Percentiles rank a stretch among this genome's conserved stretches.
phyloP scores from a whole-genome alignment of 345 rosid genomes.

The Melaleuca alternifolia region DNA sequence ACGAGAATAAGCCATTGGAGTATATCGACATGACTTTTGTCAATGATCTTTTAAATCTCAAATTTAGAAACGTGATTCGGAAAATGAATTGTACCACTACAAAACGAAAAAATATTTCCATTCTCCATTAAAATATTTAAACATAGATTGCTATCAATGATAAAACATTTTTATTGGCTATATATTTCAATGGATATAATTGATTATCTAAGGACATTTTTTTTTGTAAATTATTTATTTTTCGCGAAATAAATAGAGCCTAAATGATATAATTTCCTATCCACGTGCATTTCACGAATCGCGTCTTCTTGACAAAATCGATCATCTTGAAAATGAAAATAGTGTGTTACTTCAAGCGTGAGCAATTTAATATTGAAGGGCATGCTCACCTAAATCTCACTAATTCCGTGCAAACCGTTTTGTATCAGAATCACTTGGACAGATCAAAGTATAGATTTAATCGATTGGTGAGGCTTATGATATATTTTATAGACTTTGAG shows the following conservation, averaged over 20 bases:
- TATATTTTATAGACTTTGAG: not conserved
- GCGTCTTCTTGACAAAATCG: not conserved
- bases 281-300: not conserved
- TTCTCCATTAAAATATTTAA: no score
- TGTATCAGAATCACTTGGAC: not conserved
- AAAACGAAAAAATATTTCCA: no score
- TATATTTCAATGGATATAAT: no score
- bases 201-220: no score
- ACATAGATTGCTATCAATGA: no score
- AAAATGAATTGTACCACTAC: no score
- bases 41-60: not conserved
- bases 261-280: not conserved
- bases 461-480: not conserved
- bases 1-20: not conserved
- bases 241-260: no score
- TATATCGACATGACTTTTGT: not conserved
- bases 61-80: not conserved
- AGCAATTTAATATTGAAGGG: not conserved
- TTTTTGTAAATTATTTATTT: no score
- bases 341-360: not conserved
- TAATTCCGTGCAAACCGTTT: not conserved
- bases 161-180: no score
- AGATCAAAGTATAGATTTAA: not conserved
- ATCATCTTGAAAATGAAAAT: not conserved
- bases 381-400: not conserved